Conservation (phyloP, 345 rosid species). For the Lumnitzera littorea region DNA sequence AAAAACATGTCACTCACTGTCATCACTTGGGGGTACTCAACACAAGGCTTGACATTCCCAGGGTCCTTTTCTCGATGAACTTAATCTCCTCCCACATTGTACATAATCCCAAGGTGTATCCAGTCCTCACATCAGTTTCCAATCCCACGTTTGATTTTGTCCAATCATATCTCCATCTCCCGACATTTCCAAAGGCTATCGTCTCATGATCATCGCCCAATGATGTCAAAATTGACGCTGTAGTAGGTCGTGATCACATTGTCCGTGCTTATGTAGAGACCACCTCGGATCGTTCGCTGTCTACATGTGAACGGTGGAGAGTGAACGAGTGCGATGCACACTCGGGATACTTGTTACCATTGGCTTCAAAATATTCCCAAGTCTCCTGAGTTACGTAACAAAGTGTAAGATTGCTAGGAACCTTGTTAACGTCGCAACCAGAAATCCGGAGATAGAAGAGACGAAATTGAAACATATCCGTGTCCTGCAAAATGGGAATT, state of each 20-base stretch:
- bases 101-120: neutral
- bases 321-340: neutral
- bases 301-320: neutral
- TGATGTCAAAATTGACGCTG: neutral
- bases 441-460: constrained; percentile 5
- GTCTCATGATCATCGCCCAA: neutral
- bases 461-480: constrained; percentile 2
- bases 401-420: constrained; percentile 1
- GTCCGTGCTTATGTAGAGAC: neutral
- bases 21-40: neutral
- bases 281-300: neutral
- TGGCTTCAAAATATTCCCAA: constrained; percentile 1
- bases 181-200: neutral
- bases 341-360: neutral
- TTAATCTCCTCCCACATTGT: neutral
- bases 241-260: neutral
- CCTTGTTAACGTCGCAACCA: neutral
- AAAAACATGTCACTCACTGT: no score
- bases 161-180: no score
- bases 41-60: no score
- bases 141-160: neutral
- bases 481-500: no score
- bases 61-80: neutral
- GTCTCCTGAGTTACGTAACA: neutral
- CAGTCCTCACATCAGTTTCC: constrained; percentile 5